A percentile compares a stretch with the other conserved stretches of the same genome.
Evolutionary conservation across 306 rosid genomes (phyloP).

Genomic region (Malus orientalis): DNA sequence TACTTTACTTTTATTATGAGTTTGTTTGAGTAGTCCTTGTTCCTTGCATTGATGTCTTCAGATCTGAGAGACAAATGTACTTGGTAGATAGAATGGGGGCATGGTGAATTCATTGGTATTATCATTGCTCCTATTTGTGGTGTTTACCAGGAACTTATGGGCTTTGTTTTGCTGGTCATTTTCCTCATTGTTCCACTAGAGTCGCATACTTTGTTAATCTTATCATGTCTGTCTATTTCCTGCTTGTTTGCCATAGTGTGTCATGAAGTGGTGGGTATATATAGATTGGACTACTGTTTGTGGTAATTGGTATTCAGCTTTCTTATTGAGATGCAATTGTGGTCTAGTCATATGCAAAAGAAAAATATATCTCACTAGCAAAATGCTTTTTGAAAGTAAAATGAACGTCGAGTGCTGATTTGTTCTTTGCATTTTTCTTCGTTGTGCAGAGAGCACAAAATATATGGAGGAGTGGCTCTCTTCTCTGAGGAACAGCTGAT

Average conservation of each 20-base stretch:
- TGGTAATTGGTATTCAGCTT: background rate
- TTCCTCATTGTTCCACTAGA: background rate
- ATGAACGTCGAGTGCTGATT: background rate
- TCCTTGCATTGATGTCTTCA: background rate
- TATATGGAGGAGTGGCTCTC: slow-evolving; percentile 80
- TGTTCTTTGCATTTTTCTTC: slow-evolving; percentile 17
- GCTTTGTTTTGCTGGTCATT: background rate
- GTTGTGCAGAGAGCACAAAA: slow-evolving; percentile 64
- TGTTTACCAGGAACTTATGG: background rate
- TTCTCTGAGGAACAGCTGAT: slow-evolving; percentile 59
- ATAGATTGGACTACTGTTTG: background rate
- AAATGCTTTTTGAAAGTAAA: background rate
- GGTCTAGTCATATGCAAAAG: background rate
- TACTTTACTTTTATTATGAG: background rate
- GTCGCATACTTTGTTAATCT: background rate
- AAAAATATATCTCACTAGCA: background rate
- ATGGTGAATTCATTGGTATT: background rate
- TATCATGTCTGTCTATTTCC: background rate
- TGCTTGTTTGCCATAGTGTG: background rate
- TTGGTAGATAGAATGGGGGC: background rate
- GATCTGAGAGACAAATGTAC: background rate
- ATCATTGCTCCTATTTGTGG: background rate
- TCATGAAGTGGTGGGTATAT: background rate
- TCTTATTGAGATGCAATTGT: background rate
- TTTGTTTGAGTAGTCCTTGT: background rate